Conservation (phyloP, 2,329 filamentous ascomycete genomes). For the Annulohypoxylon truncatum region DNA sequence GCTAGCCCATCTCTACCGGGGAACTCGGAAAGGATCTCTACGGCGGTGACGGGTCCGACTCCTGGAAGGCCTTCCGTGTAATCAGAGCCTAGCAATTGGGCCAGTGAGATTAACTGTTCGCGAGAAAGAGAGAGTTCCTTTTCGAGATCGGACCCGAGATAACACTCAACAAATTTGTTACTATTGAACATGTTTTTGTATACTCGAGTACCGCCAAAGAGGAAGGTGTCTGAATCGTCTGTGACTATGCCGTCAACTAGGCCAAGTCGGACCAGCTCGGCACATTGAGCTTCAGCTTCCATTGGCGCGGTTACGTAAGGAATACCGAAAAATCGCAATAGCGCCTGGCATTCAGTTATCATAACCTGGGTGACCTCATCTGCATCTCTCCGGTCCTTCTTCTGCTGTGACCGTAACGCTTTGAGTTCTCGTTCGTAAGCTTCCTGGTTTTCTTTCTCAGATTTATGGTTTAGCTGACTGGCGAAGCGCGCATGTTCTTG, state of each 20-base stretch:
- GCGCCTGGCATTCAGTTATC: slow-evolving; percentile 93
- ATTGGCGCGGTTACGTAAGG: slow-evolving; percentile 98
- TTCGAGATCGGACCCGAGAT: slow-evolving; percentile 84
- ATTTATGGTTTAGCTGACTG: slow-evolving; percentile 83
- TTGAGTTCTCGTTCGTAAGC: slow-evolving; percentile 91
- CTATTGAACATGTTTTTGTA: slow-evolving; percentile 99
- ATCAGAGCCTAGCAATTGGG: slow-evolving; percentile 91
- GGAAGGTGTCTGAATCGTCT: slow-evolving; percentile 94
- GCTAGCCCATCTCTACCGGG: slow-evolving; percentile 69
- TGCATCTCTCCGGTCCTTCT: slow-evolving; percentile 93
- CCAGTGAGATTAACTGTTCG: slow-evolving; percentile 88
- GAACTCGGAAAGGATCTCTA: slow-evolving; percentile 96
- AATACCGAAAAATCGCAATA: slow-evolving; percentile 89
- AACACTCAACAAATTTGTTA: slow-evolving; percentile 98
- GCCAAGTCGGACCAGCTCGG: slow-evolving; percentile 85
- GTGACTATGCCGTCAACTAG: slow-evolving; percentile 98
- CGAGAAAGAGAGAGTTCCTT: slow-evolving; percentile 89
- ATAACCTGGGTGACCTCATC: slow-evolving; percentile 98
- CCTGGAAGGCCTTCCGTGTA: slow-evolving; percentile 94
- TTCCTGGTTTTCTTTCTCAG: slow-evolving; percentile 74
- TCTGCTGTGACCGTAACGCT: slow-evolving; percentile 90
- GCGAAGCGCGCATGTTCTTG: slow-evolving; percentile 96
- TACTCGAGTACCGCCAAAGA: slow-evolving; percentile 94
- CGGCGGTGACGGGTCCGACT: slow-evolving; percentile 91
- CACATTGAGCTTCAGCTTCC: slow-evolving; percentile 98